These are phyloP conservation scores for Solanum corneliomulleri DNA, from an alignment of 257 asterid genomes.

Conservation along the genomic window DNA sequence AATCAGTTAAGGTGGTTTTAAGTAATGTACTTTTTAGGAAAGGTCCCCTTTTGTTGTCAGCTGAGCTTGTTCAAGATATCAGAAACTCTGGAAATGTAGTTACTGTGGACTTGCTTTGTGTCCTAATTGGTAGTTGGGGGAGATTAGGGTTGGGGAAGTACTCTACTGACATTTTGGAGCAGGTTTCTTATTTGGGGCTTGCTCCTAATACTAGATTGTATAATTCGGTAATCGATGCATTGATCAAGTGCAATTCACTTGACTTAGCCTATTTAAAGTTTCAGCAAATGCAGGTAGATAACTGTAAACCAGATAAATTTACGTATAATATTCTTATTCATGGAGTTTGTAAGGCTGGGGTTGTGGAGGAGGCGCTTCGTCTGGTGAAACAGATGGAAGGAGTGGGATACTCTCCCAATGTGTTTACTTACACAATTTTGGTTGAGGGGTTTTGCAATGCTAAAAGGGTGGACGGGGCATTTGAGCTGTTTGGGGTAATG, in stretches of 20 bases:
- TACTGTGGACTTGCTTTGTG: slow-evolving; percentile 56
- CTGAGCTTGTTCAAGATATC: slow-evolving; percentile 55
- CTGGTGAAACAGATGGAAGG: slow-evolving; percentile 83
- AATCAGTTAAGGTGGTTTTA: slow-evolving; percentile 39
- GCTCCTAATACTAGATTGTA: slow-evolving; percentile 72
- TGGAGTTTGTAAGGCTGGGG: slow-evolving; percentile 87
- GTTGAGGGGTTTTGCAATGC: slow-evolving; percentile 76
- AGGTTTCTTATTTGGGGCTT: slow-evolving; percentile 72
- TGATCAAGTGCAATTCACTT: slow-evolving; percentile 75
- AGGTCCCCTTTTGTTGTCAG: slow-evolving; percentile 76
- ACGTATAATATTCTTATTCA: slow-evolving; percentile 81
- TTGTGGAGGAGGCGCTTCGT: slow-evolving; percentile 83
- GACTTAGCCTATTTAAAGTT: slow-evolving; percentile 92
- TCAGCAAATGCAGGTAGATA: slow-evolving; percentile 90
- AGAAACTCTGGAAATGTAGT: slow-evolving; percentile 44
- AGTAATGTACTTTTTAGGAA: slow-evolving; percentile 48
- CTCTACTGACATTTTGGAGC: slow-evolving; percentile 69
- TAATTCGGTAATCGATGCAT: slow-evolving; percentile 78
- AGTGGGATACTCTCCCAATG: slow-evolving; percentile 52
- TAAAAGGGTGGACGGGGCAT: slow-evolving; percentile 50
- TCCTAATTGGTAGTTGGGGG: slow-evolving; percentile 82
- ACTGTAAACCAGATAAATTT: slow-evolving; percentile 66
- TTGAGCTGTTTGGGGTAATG: slow-evolving; percentile 55
- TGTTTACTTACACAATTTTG: slow-evolving; percentile 66
- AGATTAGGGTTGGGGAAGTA: slow-evolving; percentile 82